Base-by-base conservation (phyloP, 495 filamentous ascomycete species). In the Aspergillus avenaceus region DNA sequence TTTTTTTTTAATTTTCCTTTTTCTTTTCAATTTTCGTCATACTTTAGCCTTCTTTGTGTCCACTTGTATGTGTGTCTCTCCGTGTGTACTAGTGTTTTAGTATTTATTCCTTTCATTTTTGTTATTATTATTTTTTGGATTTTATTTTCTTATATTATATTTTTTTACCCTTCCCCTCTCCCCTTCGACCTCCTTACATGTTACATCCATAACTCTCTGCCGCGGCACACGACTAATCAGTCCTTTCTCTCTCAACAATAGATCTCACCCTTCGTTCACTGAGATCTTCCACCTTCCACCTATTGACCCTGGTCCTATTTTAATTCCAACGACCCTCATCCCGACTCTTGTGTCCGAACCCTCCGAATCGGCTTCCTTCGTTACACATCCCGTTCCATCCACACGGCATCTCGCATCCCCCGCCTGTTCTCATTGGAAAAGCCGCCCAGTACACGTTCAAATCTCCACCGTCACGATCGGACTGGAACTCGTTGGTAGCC, bases 331-430 rank as follows among this genome's bases (percentile, higher is more conserved):
- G 34, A 19, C 34, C 34, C 34, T 38, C 34, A 49, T 29, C 37
- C 24, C 14, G 34, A 38, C 42, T 9, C 38, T 18, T 40, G 11
- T 55, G 32, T 27, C 45, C 37, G 32, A 43, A 46, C 46, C 31
- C 49, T 25, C 50, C 46, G 49, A 42, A 21, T 32, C 45, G 37
- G 14, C 18, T 44, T 27, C 31, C 21, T 32, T 54, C 38, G 38
- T 50, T 38, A 40, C 49, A 22, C 40, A 38, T 29, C 22, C 32
- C 45, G 18, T 26, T 22, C 22, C 38, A 21, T 27, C 27, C n/a
- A 47, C 50, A 29, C 57, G 53, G 57, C 47, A 51, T 49, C 53
- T 56, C 43, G 49, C 57, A 60, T 45, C 32, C 28, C 38, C 38
- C 16, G 34, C 34, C 16, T 6, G 24, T 42, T 25, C 40, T 43